Evolutionary conservation across 164 flowering plant genomes (phyloP).

Genomic region (Stephania japonica): DNA sequence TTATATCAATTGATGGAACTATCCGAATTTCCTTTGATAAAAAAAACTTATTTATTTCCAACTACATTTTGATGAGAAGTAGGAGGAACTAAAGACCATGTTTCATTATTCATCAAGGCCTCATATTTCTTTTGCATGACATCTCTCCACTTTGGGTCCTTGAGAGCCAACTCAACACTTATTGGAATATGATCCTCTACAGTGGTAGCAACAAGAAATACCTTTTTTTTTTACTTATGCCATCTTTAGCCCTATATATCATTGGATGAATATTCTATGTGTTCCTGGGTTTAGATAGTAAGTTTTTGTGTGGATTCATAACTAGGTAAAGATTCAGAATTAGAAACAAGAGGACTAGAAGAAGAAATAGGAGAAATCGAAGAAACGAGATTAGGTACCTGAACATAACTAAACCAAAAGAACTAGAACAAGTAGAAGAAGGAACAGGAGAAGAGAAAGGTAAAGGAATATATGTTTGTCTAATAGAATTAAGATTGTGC

Average conservation of each 20-base stretch:
- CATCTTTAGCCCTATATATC: neutral
- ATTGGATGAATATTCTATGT: neutral
- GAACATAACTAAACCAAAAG: too few relatives aligned
- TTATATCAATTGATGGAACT: too few relatives aligned
- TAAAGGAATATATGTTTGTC: too few relatives aligned
- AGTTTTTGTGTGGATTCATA: too few relatives aligned
- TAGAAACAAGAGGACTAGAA: neutral
- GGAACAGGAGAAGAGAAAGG: neutral
- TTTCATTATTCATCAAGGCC: neutral
- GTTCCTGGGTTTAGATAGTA: too few relatives aligned
- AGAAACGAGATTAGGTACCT: too few relatives aligned
- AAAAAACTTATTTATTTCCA: neutral
- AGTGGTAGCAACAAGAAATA: neutral
- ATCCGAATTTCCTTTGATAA: too few relatives aligned
- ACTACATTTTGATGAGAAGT: neutral
- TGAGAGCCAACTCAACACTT: neutral
- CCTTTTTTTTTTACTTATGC: neutral
- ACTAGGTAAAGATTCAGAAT: too few relatives aligned
- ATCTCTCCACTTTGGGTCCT: neutral
- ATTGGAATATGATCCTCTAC: neutral
- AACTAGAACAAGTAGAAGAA: too few relatives aligned
- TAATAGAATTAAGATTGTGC: neutral
- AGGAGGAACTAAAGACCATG: neutral
- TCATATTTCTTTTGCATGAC: neutral
- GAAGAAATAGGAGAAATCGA: neutral